phyloP scores from a whole-genome alignment of 192 early-diverging fungal species.

The Thamnidium elegans region DNA sequence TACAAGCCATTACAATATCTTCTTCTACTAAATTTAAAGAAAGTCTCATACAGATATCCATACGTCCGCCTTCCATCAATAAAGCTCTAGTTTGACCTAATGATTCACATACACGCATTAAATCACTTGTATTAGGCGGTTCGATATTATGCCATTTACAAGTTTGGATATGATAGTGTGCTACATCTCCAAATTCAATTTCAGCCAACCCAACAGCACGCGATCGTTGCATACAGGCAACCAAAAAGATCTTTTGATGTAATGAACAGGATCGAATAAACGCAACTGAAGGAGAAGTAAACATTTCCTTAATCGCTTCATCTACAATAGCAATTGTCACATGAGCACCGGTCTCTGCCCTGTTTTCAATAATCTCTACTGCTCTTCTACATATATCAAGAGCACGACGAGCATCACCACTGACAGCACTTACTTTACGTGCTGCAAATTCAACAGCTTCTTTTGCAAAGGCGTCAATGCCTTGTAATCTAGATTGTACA shows the following conservation, averaged over 20 bases:
- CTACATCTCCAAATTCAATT: constrained; percentile 70
- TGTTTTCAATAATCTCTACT: constrained; percentile 66
- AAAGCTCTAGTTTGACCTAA: constrained; percentile 62
- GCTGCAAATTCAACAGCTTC: constrained; percentile 95
- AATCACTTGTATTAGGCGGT: constrained; percentile 55
- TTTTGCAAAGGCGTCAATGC: constrained; percentile 63
- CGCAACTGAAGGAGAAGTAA: constrained; percentile 68
- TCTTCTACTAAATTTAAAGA: constrained; percentile 71
- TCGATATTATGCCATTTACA: constrained; percentile 63
- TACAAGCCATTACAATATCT: constrained; percentile 76
- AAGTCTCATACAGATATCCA: constrained; percentile 67
- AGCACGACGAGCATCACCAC: constrained; percentile 91
- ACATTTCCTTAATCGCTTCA: constrained; percentile 85
- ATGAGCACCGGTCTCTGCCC: constrained; percentile 27
- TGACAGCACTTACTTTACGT: constrained; percentile 92
- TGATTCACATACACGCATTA: constrained; percentile 60
- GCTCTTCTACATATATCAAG: constrained; percentile 90
- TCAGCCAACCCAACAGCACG: constrained; percentile 69
- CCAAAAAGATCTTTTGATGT: constrained; percentile 86
- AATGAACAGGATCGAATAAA: constrained; percentile 69
- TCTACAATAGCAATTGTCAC: constrained; percentile 72
- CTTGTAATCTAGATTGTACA: constrained; percentile 77
- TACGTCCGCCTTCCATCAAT: constrained; percentile 59
- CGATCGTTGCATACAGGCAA: constrained; percentile 61
- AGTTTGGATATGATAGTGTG: constrained; percentile 63